A percentile compares a stretch with the other conserved stretches of the same genome.
Evolutionary conservation across 1,139 yeast genomes (phyloP).

Genomic region (Pichiaceae sp.): DNA sequence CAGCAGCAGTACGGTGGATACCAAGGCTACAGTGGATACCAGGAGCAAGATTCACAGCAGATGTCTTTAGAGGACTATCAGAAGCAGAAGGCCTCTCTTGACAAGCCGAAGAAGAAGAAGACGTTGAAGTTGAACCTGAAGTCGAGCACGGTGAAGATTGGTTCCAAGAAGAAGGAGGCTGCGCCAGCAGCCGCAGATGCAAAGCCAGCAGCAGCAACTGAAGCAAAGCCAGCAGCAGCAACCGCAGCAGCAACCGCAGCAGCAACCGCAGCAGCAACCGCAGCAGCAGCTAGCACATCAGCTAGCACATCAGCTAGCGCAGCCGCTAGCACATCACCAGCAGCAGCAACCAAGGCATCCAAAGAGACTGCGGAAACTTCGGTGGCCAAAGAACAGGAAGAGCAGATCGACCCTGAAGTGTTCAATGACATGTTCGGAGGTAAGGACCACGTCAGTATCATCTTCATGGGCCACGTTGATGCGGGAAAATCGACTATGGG

Average conservation of each 20-base stretch:
- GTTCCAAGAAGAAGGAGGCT: constrained; percentile 39
- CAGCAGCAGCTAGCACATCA: constrained; percentile 20
- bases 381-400: constrained; percentile 68
- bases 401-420: constrained; percentile 78
- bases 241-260: background rate
- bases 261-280: constrained; percentile 2
- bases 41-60: constrained; percentile 36
- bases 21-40: constrained; percentile 15
- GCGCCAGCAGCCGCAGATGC: constrained; percentile 10
- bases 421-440: constrained; percentile 93
- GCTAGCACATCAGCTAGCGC: constrained; percentile 21
- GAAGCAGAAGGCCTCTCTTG: constrained; percentile 46
- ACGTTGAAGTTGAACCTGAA: constrained; percentile 60
- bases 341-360: constrained; percentile 13
- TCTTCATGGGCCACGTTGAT: constrained; percentile 99
- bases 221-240: constrained; percentile 5
- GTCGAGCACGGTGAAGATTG: constrained; percentile 56
- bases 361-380: background rate
- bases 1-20: constrained; percentile 17
- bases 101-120: constrained; percentile 28
- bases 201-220: constrained; percentile 17
- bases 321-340: constrained; percentile 21
- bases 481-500: constrained; percentile 99
- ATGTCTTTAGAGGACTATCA: constrained; percentile 87
- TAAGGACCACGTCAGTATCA: constrained; percentile 92